A percentile compares a stretch with the other conserved stretches of the same genome.
These are phyloP conservation scores for Puccinia triticina DNA, from an alignment of 1,284 basidiomycete genomes.

Conservation along the genomic window DNA sequence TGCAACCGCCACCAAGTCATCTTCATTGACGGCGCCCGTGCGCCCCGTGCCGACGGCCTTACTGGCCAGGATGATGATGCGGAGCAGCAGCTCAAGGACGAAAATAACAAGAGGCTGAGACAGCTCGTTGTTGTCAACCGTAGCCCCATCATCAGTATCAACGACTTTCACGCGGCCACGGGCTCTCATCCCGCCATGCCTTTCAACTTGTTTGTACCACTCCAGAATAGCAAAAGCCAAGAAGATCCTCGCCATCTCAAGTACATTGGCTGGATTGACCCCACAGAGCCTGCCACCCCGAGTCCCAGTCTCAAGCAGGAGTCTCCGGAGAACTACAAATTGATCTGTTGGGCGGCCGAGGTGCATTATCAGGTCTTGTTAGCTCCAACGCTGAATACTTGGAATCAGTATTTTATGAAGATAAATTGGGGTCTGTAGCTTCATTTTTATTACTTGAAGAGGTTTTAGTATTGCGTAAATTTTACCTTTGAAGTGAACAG, in stretches of 20 bases:
- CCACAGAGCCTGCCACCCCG: too few species aligned
- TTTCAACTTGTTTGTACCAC: constrained; percentile 8
- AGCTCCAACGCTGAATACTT: too few species aligned
- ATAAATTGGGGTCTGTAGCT: too few species aligned
- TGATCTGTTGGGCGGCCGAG: too few species aligned
- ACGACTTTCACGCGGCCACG: not conserved
- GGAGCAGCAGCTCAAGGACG: not conserved
- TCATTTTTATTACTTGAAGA: too few species aligned
- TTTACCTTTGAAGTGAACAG: too few species aligned
- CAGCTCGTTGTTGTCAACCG: not conserved
- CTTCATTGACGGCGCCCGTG: not conserved
- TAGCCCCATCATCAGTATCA: constrained; percentile 17
- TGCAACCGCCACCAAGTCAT: constrained; percentile 4
- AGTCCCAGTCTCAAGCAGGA: too few species aligned
- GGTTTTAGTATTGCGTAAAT: too few species aligned
- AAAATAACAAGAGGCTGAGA: not conserved
- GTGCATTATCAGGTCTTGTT: too few species aligned
- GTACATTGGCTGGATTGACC: too few species aligned
- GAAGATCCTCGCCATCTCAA: constrained; percentile 46
- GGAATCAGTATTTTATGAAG: too few species aligned
- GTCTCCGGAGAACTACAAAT: too few species aligned
- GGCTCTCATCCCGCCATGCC: not conserved
- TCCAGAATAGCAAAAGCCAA: constrained; percentile 26
- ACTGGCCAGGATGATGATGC: not conserved
- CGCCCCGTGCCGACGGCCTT: not conserved